Evolutionary conservation across 768 basidiomycete genomes (phyloP).

Genomic region (Hirschioporus abietinus): DNA sequence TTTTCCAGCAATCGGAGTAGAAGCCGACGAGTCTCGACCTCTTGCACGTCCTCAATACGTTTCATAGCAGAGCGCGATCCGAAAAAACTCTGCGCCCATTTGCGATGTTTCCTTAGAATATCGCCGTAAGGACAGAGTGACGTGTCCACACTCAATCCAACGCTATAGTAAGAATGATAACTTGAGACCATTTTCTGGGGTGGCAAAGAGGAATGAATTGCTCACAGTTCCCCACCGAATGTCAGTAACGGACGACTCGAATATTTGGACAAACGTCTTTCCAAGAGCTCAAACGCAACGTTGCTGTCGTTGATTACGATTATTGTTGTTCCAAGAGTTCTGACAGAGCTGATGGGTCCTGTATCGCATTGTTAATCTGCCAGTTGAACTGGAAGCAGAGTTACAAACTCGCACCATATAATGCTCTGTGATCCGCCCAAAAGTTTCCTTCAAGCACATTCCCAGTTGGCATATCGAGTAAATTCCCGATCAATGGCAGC

Average conservation of each 20-base stretch:
- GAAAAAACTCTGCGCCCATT: neutral
- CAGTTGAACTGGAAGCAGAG: neutral
- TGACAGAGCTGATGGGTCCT: slow-evolving; percentile 26
- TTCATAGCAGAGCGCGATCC: neutral
- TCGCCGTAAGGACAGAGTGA: neutral
- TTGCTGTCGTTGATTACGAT: slow-evolving; percentile 17
- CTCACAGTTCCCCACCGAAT: neutral
- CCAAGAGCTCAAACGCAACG: slow-evolving; percentile 17
- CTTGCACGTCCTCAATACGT: neutral
- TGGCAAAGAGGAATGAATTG: neutral
- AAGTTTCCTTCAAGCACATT: slow-evolving; percentile 16
- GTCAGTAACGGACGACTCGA: slow-evolving; percentile 10
- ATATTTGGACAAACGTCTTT: slow-evolving; percentile 17
- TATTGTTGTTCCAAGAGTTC: slow-evolving; percentile 21
- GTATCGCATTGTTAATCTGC: neutral
- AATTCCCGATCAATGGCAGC: slow-evolving; percentile 23
- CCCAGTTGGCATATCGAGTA: slow-evolving; percentile 21
- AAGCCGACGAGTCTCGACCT: slow-evolving; percentile 3
- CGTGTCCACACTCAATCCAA: neutral
- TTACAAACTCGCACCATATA: slow-evolving; percentile 19
- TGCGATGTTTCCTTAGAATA: neutral
- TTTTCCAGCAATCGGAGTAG: slow-evolving; percentile 4
- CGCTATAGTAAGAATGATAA: neutral
- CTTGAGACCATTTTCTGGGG: neutral
- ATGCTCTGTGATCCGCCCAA: slow-evolving; percentile 21